These are phyloP conservation scores for Magnaporthales sp. DNA, from an alignment of 2,329 filamentous ascomycete species.

Conservation along the genomic window DNA sequence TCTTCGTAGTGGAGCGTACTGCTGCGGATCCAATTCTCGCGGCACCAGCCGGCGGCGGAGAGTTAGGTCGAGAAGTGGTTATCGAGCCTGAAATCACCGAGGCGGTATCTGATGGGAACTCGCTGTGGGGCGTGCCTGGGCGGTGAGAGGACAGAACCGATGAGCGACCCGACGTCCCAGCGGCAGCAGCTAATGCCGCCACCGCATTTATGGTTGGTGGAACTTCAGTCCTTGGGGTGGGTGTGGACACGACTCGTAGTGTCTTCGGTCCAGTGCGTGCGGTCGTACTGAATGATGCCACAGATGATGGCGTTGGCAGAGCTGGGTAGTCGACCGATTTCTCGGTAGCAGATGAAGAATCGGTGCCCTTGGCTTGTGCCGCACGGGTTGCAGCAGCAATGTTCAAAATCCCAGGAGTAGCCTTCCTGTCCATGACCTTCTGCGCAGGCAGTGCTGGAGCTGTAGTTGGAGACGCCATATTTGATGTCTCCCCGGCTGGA, in stretches of 20 bases:
- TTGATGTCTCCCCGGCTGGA: not conserved
- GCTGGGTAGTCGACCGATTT: constrained; percentile 38
- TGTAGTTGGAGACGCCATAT: not conserved
- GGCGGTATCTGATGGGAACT: constrained; percentile 67
- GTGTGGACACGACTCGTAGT: constrained; percentile 59
- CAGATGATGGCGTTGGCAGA: constrained; percentile 36
- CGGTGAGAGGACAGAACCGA: constrained; percentile 24
- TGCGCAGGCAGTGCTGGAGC: not conserved
- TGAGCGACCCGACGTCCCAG: constrained; percentile 18
- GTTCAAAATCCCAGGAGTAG: constrained; percentile 34
- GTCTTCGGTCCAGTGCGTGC: constrained; percentile 55
- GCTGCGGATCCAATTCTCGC: constrained; percentile 60
- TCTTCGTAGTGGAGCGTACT: constrained; percentile 64
- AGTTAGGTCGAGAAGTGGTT: constrained; percentile 59
- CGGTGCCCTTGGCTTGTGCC: constrained; percentile 19
- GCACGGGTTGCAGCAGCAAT: constrained; percentile 38
- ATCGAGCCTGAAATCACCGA: constrained; percentile 65
- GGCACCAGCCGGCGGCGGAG: constrained; percentile 45
- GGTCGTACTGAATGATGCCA: constrained; percentile 41
- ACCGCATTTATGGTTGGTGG: constrained; percentile 24
- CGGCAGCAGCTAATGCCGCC: constrained; percentile 12
- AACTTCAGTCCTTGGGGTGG: constrained; percentile 43
- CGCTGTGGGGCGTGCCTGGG: constrained; percentile 67
- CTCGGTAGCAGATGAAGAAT: constrained; percentile 22
- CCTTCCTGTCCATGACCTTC: constrained; percentile 23